Evolutionary conservation across 169 alveolate genomes (phyloP).

Genomic region (Eimeria maxima): DNA sequence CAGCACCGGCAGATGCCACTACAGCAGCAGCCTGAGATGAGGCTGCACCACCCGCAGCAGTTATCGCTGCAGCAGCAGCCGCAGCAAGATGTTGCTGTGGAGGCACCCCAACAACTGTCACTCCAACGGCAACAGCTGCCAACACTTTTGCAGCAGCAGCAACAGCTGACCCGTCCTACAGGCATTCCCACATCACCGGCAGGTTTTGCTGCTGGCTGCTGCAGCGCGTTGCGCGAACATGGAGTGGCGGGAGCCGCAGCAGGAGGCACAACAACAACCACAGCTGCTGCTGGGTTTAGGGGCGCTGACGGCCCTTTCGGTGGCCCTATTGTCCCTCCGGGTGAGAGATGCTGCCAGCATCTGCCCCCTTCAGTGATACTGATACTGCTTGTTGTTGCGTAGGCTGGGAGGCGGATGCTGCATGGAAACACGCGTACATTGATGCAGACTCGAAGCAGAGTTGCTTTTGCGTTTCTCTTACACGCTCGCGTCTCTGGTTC

Average conservation of each 20-base stretch:
- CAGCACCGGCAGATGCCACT: constrained; percentile 21
- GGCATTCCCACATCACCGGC: neutral
- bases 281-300: constrained; percentile 44
- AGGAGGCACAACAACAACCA: constrained; percentile 27
- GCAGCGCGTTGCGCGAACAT: constrained; percentile 34
- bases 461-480: neutral
- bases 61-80: constrained; percentile 27
- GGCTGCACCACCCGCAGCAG: constrained; percentile 27
- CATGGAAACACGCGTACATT: neutral
- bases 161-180: constrained; percentile 11
- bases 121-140: constrained; percentile 53
- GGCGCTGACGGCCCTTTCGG: constrained; percentile 15
- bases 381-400: neutral
- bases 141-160: constrained; percentile 40
- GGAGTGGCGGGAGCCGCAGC: neutral
- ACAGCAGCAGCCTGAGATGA: neutral
- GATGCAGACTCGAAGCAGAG: neutral
- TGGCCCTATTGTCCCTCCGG: constrained; percentile 9
- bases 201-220: constrained; percentile 39
- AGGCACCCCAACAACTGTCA: neutral
- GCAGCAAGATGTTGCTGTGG: constrained; percentile 9
- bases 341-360: neutral
- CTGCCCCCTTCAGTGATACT: neutral
- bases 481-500: neutral
- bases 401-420: neutral